These are phyloP conservation scores for Fonsecaea pedrosoi DNA, from an alignment of 2,329 filamentous ascomycete species.

Conservation along the genomic window DNA sequence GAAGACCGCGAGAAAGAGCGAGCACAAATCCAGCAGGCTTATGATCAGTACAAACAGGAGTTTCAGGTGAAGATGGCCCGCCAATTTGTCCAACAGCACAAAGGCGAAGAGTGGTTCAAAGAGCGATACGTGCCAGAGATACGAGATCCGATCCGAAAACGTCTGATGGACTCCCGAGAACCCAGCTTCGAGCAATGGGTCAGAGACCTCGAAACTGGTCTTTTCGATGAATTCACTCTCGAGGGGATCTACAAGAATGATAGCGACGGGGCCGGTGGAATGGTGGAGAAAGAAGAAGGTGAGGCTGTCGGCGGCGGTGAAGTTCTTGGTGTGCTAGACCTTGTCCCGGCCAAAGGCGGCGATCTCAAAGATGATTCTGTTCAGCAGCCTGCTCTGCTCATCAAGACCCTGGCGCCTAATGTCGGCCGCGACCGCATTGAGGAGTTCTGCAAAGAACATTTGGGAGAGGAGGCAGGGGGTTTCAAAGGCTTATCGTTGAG, in stretches of 20 bases:
- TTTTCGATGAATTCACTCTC: slow-evolving; percentile 92
- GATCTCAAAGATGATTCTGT: slow-evolving; percentile 89
- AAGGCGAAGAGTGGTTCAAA: slow-evolving; percentile 96
- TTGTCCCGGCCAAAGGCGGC: slow-evolving; percentile 81
- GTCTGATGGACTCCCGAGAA: slow-evolving; percentile 80
- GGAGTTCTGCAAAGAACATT: slow-evolving; percentile 89
- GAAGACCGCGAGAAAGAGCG: slow-evolving; percentile 69
- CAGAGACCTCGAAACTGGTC: slow-evolving; percentile 79
- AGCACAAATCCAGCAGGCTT: slow-evolving; percentile 68
- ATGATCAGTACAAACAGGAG: slow-evolving; percentile 70
- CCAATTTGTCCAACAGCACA: slow-evolving; percentile 88
- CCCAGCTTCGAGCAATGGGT: slow-evolving; percentile 86
- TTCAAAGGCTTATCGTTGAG: slow-evolving; percentile 96
- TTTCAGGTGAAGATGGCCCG: slow-evolving; percentile 78
- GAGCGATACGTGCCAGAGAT: slow-evolving; percentile 90
- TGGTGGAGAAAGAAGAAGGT: slow-evolving; percentile 93
- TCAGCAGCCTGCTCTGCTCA: slow-evolving; percentile 87
- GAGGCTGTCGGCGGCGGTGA: slow-evolving; percentile 91
- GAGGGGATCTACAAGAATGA: slow-evolving; percentile 95
- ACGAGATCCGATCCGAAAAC: slow-evolving; percentile 73
- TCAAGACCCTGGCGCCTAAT: slow-evolving; percentile 97
- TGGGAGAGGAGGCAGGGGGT: slow-evolving; percentile 87
- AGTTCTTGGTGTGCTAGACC: slow-evolving; percentile 87
- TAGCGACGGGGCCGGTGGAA: slow-evolving; percentile 81
- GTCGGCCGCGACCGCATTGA: slow-evolving; percentile 94